Percentiles rank a stretch among this genome's conserved stretches.
Conservation (phyloP, 495 filamentous ascomycete genomes). For the Talaromyces thailandensis region DNA sequence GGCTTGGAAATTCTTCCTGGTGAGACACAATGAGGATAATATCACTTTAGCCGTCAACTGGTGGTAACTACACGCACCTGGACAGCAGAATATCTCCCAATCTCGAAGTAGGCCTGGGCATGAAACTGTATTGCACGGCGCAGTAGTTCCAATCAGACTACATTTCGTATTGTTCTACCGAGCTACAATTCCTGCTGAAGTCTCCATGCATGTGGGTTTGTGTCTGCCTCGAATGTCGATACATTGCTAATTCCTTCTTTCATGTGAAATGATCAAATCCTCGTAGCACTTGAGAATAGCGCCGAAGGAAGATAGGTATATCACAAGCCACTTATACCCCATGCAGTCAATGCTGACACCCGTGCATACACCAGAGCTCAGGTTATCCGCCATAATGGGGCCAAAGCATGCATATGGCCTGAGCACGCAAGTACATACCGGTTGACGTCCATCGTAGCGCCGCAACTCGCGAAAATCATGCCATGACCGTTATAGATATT, state of each 20-base stretch:
- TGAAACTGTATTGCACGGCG: not conserved
- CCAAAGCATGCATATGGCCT: not conserved
- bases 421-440: not conserved
- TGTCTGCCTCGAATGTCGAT: not conserved
- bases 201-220: too few relatives aligned
- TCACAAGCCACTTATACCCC: not conserved
- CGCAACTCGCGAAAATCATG: not conserved
- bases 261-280: not conserved
- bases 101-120: not conserved
- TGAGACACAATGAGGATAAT: not conserved
- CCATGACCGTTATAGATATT: not conserved
- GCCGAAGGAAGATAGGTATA: not conserved
- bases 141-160: too few relatives aligned
- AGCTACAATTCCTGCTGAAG: too few relatives aligned
- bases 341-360: not conserved
- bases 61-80: not conserved
- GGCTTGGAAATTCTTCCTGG: not conserved
- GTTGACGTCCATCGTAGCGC: not conserved
- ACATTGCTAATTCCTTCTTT: not conserved
- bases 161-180: too few relatives aligned
- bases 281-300: not conserved
- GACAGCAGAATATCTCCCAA: not conserved
- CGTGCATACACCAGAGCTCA: not conserved
- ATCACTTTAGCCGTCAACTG: not conserved
- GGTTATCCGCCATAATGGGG: not conserved